Evolutionary conservation across 2,329 filamentous ascomycete genomes (phyloP), one percentile per base, ranked within the genome.

Genomic region (Pestalotiopsis sp.): DNA sequence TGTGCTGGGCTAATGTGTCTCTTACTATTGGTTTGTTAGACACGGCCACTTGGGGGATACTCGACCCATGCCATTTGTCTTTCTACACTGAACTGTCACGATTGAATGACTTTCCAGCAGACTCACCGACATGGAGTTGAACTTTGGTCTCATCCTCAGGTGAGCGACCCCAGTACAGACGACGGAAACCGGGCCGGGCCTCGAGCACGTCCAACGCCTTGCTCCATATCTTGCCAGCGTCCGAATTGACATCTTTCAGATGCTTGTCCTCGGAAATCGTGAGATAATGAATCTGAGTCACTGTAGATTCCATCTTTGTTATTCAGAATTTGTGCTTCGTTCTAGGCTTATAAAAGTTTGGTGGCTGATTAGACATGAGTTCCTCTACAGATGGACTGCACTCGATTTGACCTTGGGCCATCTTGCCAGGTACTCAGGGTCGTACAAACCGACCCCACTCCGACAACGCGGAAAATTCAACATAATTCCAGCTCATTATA

Each of bases 241-340:
- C 66, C 0, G 68, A 64, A 10, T 52, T 20, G 38, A 35, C 44
- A 22, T 66, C 61, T 7, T 57, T 60, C 11, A 71, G 24, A n/a
- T 68, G 52, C n/a, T 52, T 52, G 14, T 64, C 64, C 22, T 67
- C 65, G 13, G 65, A 17, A 24, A 71, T 70, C 11, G 59, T 64
- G 24, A 73, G 24, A 61, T 71, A 73, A 14, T 70, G 61, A 56
- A 73, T 71, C 60, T 73, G 71, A 10, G 71, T 73, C 38, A 68
- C 65, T 22, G 58, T 9, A n/a, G 52, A 20, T 2, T 9, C 48
- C 60, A 64, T 67, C 9, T 55, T 48, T 17, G 7, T 59, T 35
- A 17, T 13, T 6, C 2, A 17, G 38, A 6, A 39, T 9, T 62
- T 7, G 14, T 11, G 2, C 14, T 26, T 5, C 3, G 1, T 9